Percentiles rank a stretch among this genome's conserved stretches.
Conservation (phyloP, 2,329 filamentous ascomycete genomes). For the Trichophyton benhamiae region DNA sequence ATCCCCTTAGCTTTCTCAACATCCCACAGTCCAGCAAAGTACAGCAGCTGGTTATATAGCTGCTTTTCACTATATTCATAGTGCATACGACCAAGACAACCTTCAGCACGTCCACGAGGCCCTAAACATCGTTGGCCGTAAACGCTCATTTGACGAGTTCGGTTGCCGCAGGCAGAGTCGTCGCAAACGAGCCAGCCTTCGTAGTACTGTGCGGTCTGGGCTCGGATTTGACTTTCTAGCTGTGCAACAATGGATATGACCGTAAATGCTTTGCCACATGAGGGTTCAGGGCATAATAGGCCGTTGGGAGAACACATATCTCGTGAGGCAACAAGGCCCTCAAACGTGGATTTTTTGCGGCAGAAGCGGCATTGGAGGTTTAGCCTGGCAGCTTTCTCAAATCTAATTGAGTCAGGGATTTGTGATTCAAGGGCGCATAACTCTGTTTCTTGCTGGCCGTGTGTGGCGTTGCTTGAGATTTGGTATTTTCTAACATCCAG, state of each 20-base stretch:
- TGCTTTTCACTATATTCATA: constrained; percentile 82
- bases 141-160: constrained; percentile 84
- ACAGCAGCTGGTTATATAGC: constrained; percentile 89
- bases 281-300: constrained; percentile 52
- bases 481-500: constrained; percentile 82
- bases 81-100: constrained; percentile 75
- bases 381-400: constrained; percentile 66
- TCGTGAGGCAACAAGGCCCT: constrained; percentile 53
- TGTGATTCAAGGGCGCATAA: constrained; percentile 90
- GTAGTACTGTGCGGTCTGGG: constrained; percentile 73
- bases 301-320: constrained; percentile 59
- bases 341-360: constrained; percentile 58
- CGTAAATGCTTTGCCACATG: constrained; percentile 53
- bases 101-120: constrained; percentile 68
- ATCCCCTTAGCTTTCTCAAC: constrained; percentile 61
- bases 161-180: constrained; percentile 71
- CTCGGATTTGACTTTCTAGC: constrained; percentile 70
- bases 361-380: constrained; percentile 70
- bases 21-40: constrained; percentile 75
- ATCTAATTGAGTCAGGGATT: constrained; percentile 81
- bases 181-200: constrained; percentile 85
- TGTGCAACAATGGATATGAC: constrained; percentile 72
- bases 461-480: constrained; percentile 47
- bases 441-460: constrained; percentile 47
- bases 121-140: constrained; percentile 85